Base-by-base conservation (phyloP, 1,139 yeast species). In the Lodderomyces oxycetoniae region DNA sequence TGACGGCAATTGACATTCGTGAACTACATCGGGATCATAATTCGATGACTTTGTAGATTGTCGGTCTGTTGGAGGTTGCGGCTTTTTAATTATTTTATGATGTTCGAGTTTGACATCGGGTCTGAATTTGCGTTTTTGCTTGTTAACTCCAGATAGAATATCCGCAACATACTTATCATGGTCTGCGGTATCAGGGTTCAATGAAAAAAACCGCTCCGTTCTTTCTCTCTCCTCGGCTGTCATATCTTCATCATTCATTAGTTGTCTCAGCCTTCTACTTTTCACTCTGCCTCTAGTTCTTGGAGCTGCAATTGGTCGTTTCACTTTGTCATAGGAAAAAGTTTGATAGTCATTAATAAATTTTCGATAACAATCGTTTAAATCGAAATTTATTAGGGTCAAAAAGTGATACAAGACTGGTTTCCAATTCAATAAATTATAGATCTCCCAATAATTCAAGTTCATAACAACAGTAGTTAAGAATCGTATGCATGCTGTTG, bases 11-110 rank as follows among this genome's bases (percentile, higher is more conserved):
- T 66, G 73, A 48, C 74, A 68, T 45, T 68, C 74, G 42, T 68
- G 74, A 1, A 67, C 61, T 3, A 68, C 74, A 42, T 68, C 74
- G 2, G 74, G 74, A 43, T 68, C 74, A 43, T 68, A 68, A 43
- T 68, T 68, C 6, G 72, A 62, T 4, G 71, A 64, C 39, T 67
- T 63, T 4, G 49, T 43, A 3, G 59, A 46, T 17, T 56, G 44
- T 35, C 55, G 50, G 25, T 55, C 64, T 3, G 59, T 51, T 3
- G 56, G 56, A n/a, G 52, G 45, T 38, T 57, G 60, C 3, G 59
- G 52, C 19, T 38, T 42, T 29, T 42, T 42, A 27, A 42, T 42
- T 3, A 42, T 29, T 51, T 42, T 26, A 50, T 45, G 45, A 17
- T 37, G 42, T 27, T 39, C 38, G 17, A 39, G 30, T 30, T 41